Percentiles rank a stretch among this genome's conserved stretches.
Evolutionary conservation across 2,329 filamentous ascomycete species (phyloP).

Genomic region (Curvularia lunata): DNA sequence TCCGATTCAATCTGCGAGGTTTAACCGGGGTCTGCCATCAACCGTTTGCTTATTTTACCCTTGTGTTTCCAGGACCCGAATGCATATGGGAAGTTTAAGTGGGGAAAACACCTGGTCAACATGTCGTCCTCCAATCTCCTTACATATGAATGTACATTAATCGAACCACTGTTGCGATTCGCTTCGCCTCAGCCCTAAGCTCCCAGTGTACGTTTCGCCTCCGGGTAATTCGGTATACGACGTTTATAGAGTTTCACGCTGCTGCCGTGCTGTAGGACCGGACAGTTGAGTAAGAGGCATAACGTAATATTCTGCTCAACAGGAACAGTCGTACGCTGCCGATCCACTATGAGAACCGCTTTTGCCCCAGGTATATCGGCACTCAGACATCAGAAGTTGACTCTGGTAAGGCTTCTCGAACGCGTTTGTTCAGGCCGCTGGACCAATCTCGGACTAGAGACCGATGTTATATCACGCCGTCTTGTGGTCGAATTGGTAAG

Average conservation of each 20-base stretch:
- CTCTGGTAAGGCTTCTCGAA: not conserved
- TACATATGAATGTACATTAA: constrained; percentile 33
- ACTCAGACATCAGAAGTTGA: not conserved
- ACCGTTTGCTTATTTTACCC: constrained; percentile 18
- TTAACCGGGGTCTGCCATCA: constrained; percentile 21
- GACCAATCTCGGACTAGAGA: not conserved
- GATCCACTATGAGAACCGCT: not conserved
- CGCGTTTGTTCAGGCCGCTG: not conserved
- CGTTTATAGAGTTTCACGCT: constrained; percentile 5
- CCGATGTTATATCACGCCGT: not conserved
- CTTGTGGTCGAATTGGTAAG: not conserved
- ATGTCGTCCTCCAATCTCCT: constrained; percentile 19
- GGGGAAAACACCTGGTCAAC: constrained; percentile 14
- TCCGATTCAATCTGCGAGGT: constrained; percentile 33
- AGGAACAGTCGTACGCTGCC: not conserved
- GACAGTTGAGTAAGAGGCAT: not conserved
- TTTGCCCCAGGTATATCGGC: not conserved
- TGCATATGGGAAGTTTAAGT: constrained; percentile 1
- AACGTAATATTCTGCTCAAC: constrained; percentile 10
- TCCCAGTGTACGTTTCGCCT: constrained; percentile 6
- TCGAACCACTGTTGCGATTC: constrained; percentile 17
- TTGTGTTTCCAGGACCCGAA: constrained; percentile 14
- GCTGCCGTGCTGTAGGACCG: constrained; percentile 1
- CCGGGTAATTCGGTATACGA: constrained; percentile 26
- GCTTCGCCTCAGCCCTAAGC: constrained; percentile 18